These are phyloP conservation scores for Erodium moschatum DNA, from an alignment of 441 rosid species.

Conservation along the genomic window DNA sequence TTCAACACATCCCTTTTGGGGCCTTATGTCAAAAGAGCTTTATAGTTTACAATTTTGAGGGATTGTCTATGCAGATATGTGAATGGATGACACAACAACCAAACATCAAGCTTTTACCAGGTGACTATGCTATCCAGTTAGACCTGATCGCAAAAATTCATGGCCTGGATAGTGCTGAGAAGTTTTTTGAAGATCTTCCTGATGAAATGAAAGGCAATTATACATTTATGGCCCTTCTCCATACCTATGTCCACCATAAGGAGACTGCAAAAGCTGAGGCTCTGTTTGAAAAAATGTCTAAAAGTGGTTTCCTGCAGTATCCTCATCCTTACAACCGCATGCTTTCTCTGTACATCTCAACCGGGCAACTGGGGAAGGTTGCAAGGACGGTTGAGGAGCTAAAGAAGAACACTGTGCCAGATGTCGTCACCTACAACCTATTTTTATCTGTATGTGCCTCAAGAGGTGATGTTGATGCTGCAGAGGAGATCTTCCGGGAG, in stretches of 20 bases:
- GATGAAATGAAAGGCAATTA: slow-evolving; percentile 52
- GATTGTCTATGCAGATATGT: slow-evolving; percentile 46
- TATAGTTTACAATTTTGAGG: not conserved
- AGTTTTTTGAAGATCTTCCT: slow-evolving; percentile 76
- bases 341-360: slow-evolving; percentile 51
- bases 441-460: slow-evolving; percentile 53
- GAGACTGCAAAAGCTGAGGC: slow-evolving; percentile 56
- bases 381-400: slow-evolving; percentile 47
- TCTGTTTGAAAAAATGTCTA: slow-evolving; percentile 64
- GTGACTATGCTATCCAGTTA: slow-evolving; percentile 84
- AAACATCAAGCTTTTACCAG: slow-evolving; percentile 58
- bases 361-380: slow-evolving; percentile 46
- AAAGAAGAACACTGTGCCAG: slow-evolving; percentile 52
- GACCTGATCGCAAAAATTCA: slow-evolving; percentile 75
- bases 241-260: slow-evolving; percentile 50
- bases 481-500: slow-evolving; percentile 50
- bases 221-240: slow-evolving; percentile 71
- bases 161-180: slow-evolving; percentile 61
- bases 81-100: slow-evolving; percentile 73
- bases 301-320: slow-evolving; percentile 50
- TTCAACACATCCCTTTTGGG: too few species aligned
- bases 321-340: slow-evolving; percentile 72
- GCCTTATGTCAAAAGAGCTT: not conserved
- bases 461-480: slow-evolving; percentile 47
- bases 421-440: slow-evolving; percentile 62